Evolutionary conservation across 2,329 filamentous ascomycete genomes (phyloP).

Genomic region (Xylariales sp.): DNA sequence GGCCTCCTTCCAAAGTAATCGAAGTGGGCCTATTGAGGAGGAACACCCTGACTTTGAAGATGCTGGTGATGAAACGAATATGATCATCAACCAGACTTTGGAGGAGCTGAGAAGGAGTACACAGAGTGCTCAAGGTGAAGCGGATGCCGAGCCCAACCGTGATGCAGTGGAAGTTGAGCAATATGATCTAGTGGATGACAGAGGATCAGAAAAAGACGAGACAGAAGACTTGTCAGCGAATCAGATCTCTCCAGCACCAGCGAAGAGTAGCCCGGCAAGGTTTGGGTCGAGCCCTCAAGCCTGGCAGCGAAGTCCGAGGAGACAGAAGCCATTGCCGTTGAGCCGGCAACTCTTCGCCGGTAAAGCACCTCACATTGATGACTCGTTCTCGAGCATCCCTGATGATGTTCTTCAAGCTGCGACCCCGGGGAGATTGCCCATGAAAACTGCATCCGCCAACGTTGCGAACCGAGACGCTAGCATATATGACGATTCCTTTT

Average conservation of each 20-base stretch:
- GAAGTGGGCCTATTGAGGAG: constrained; percentile 29
- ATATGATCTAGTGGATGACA: background rate
- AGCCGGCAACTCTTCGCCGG: constrained; percentile 29
- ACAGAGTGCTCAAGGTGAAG: constrained; percentile 17
- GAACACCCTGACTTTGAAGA: constrained; percentile 29
- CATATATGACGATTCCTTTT: constrained; percentile 52
- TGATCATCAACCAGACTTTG: constrained; percentile 52
- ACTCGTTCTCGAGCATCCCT: constrained; percentile 31
- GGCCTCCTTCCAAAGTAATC: constrained; percentile 36
- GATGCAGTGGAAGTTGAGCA: background rate
- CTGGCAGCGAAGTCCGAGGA: constrained; percentile 31
- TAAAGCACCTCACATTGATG: constrained; percentile 26
- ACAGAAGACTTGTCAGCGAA: no score
- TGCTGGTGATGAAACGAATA: constrained; percentile 51
- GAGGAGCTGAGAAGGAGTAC: constrained; percentile 41
- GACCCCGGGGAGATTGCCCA: constrained; percentile 23
- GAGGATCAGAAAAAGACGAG: background rate
- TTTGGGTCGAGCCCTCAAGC: constrained; percentile 12
- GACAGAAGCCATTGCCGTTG: constrained; percentile 26
- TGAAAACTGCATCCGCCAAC: constrained; percentile 13
- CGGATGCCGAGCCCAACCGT: constrained; percentile 9
- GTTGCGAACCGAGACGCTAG: constrained; percentile 26
- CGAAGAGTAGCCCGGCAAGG: constrained; percentile 1
- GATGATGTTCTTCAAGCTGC: constrained; percentile 27
- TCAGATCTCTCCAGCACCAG: background rate